Conservation (phyloP, 2,329 filamentous ascomycete species). For the Clarireedia sp. region DNA sequence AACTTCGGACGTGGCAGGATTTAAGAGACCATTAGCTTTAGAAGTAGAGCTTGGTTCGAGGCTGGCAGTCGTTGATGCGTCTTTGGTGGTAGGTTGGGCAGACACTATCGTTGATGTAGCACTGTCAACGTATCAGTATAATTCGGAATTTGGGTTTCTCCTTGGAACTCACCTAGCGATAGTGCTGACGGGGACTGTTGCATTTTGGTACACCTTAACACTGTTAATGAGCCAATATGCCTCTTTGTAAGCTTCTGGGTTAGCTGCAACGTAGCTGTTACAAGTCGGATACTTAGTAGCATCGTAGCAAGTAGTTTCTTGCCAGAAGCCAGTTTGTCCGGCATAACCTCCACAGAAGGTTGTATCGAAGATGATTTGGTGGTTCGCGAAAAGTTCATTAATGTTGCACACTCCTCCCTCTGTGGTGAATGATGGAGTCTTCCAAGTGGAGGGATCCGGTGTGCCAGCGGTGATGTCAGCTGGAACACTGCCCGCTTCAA, state of each 20-base stretch:
- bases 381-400: slow-evolving; percentile 54
- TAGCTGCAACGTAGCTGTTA: slow-evolving; percentile 21
- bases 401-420: slow-evolving; percentile 58
- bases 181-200: slow-evolving; percentile 28
- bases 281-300: slow-evolving; percentile 30
- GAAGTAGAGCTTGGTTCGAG: background rate
- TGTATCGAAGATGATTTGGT: slow-evolving; percentile 65
- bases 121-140: background rate
- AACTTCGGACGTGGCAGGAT: background rate
- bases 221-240: slow-evolving; percentile 25
- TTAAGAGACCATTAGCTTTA: background rate
- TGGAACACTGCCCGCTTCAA: slow-evolving; percentile 56
- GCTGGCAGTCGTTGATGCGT: background rate
- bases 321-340: slow-evolving; percentile 45
- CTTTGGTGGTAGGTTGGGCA: background rate
- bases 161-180: background rate
- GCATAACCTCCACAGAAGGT: slow-evolving; percentile 68
- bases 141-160: too few relatives aligned
- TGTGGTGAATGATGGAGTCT: slow-evolving; percentile 55
- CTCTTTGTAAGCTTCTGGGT: slow-evolving; percentile 19
- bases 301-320: slow-evolving; percentile 33
- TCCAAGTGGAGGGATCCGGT: slow-evolving; percentile 61
- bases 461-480: slow-evolving; percentile 46
- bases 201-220: slow-evolving; percentile 22
- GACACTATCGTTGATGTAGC: background rate